Evolutionary conservation across 2,329 filamentous ascomycete species (phyloP).

Genomic region (Aspergillus costaricaensis): DNA sequence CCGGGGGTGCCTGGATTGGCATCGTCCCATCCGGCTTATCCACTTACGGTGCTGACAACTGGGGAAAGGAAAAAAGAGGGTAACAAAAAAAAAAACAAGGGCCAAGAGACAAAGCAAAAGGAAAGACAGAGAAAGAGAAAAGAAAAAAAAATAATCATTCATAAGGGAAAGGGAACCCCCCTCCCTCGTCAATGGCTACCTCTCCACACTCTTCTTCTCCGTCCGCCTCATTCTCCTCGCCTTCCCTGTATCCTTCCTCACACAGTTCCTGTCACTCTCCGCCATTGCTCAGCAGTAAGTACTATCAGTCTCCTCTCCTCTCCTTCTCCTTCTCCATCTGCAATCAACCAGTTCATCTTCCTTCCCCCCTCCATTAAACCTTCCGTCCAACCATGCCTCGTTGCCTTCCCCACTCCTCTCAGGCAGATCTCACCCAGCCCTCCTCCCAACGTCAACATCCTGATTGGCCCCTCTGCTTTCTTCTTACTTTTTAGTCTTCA

Average conservation of each 20-base stretch:
- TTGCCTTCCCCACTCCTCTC: constrained; percentile 3
- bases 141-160: constrained; percentile 6
- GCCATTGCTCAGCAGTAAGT: constrained; percentile 22
- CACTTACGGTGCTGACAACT: constrained; percentile 1
- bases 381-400: constrained; percentile 1
- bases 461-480: constrained; percentile 1
- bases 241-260: constrained; percentile 36
- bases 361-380: neutral
- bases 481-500: constrained; percentile 1
- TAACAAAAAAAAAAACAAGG: neutral
- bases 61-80: neutral
- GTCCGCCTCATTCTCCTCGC: constrained; percentile 28
- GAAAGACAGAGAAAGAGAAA: neutral
- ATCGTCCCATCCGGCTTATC: constrained; percentile 4
- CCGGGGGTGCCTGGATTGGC: constrained; percentile 6
- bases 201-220: constrained; percentile 20
- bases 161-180: neutral
- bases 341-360: neutral
- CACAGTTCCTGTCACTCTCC: constrained; percentile 28
- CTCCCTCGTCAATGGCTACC: constrained; percentile 17
- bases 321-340: neutral
- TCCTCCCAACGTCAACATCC: constrained; percentile 2
- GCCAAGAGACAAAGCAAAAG: neutral
- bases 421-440: constrained; percentile 1
- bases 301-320: no score